A percentile compares a stretch with the other conserved stretches of the same genome.
phyloP scores from a whole-genome alignment of 1,284 basidiomycete species.

The Ceratobasidium theobromae region DNA sequence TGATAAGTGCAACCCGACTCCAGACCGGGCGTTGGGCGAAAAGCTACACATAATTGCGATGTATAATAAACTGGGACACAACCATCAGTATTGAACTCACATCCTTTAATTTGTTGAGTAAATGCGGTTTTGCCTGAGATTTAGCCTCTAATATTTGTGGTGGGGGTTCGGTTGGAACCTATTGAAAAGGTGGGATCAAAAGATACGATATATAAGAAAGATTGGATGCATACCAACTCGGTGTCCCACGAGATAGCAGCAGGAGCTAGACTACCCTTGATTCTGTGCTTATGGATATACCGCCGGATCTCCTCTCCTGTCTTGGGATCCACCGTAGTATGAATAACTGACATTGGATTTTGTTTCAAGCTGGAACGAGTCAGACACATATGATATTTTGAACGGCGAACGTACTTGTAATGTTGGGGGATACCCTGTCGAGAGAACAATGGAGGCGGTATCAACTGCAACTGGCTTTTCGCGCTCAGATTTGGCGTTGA shows the following conservation, averaged over 20 bases:
- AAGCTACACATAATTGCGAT: conserved; percentile 47
- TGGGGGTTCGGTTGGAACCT: conserved; percentile 28
- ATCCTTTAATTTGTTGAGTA: conserved; percentile 61
- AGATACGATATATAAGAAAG: background rate
- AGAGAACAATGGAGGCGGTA: conserved; percentile 84
- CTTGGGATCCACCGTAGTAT: conserved; percentile 64
- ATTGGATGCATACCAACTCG: conserved; percentile 11
- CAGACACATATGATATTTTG: too few species aligned
- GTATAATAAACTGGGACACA: conserved; percentile 15
- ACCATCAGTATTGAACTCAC: conserved; percentile 47
- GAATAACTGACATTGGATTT: conserved; percentile 68
- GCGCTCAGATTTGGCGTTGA: background rate
- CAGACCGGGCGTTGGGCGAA: conserved; percentile 81
- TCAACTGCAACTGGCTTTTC: conserved; percentile 55
- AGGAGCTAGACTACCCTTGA: conserved; percentile 74
- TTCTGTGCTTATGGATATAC: conserved; percentile 74
- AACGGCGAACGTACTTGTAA: conserved; percentile 80
- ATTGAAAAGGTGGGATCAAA: background rate
- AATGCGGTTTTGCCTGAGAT: conserved; percentile 56
- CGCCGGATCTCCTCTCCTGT: conserved; percentile 81
- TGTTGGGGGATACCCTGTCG: conserved; percentile 72
- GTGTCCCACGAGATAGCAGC: conserved; percentile 58
- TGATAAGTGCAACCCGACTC: conserved; percentile 81
- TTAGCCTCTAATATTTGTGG: conserved; percentile 14
- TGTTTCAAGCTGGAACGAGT: conserved; percentile 80